phyloP scores from a whole-genome alignment of 352 stramenopile species.

The Phytophthora fragariaefolia region DNA sequence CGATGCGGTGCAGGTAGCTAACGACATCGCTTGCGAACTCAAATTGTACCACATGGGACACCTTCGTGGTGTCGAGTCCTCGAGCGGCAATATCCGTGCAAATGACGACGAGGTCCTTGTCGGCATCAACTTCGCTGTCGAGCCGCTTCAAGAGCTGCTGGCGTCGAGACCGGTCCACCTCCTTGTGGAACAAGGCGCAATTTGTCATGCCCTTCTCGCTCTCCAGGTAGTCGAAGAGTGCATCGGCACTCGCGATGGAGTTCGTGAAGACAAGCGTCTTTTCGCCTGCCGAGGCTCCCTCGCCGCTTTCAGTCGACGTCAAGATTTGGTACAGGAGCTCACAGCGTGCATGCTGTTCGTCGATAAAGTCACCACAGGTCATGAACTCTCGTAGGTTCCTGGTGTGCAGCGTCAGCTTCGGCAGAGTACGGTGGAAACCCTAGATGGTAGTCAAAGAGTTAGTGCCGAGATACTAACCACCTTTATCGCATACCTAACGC shows the following conservation, averaged over 20 bases:
- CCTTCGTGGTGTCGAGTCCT: conserved; percentile 74
- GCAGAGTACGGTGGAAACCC: conserved; percentile 77
- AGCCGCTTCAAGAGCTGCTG: conserved; percentile 53
- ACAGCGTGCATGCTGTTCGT: conserved; percentile 43
- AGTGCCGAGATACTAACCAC: neutral
- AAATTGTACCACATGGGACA: conserved; percentile 80
- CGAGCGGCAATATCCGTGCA: conserved; percentile 83
- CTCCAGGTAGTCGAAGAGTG: conserved; percentile 59
- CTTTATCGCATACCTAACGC: too few species aligned
- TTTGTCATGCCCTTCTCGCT: conserved; percentile 39
- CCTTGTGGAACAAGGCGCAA: conserved; percentile 66
- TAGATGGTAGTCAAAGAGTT: conserved; percentile 27
- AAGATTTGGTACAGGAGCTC: conserved; percentile 64
- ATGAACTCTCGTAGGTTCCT: conserved; percentile 55
- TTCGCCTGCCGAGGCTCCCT: conserved; percentile 5
- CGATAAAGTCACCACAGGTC: conserved; percentile 13
- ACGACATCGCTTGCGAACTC: conserved; percentile 86
- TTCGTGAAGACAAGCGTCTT: conserved; percentile 82
- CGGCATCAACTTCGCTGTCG: conserved; percentile 33
- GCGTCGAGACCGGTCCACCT: conserved; percentile 60
- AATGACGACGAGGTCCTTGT: conserved; percentile 55
- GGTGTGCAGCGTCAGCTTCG: conserved; percentile 48
- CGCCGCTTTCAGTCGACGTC: conserved; percentile 12
- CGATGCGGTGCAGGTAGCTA: conserved; percentile 83
- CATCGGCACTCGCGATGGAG: conserved; percentile 72